Base-by-base conservation (phyloP, 305 asterid species). In the Solanum hybrid region DNA sequence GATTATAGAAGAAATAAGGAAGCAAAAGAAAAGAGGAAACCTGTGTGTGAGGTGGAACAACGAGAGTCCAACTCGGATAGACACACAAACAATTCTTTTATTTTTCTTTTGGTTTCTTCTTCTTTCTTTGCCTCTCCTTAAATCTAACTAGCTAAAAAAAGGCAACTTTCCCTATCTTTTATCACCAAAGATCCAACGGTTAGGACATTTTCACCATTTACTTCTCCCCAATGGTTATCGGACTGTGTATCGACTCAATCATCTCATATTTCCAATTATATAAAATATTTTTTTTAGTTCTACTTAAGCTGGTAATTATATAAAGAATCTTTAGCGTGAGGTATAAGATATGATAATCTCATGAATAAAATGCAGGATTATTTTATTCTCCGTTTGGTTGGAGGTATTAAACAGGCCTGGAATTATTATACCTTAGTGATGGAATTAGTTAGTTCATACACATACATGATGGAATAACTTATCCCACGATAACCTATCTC, bases 11-110 rank as follows among this genome's bases (percentile, higher is more conserved):
- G 27, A 42, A 46, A 82, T 82, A 82, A 46, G 11, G 20, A 82
- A 84, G 69, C 10, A 32, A 75, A 31, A 42, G 75, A 87, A 31
- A 75, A 87, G 69, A 40, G 64, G 89, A 26, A 60, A 36, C 75
- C 82, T 37, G 89, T 16, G 86, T 51, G 86, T 84, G 87, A 88
- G 89, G 89, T 88, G 89, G 89, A 88, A 76, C 76, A 76, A 46
- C 34, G 73, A 35, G 89, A 77, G 87, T 88, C 89, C 89, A 88
- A 88, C 89, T 88, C 77, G 86, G 89, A 88, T 79, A 79, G 7
- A 31, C 71, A 60, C 71, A 60, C 26, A 60, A 22, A 60, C 75
- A 27, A 22, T 73, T 32, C 82, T 24, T 6, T 87, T 87, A 29
- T 27, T 87, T 71, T 72, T 8, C 31, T 6, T 20, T 20, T 56